A percentile compares a stretch with the other conserved stretches of the same genome.
Evolutionary conservation across 768 basidiomycete species (phyloP).

Genomic region (Psilocybe cubensis): DNA sequence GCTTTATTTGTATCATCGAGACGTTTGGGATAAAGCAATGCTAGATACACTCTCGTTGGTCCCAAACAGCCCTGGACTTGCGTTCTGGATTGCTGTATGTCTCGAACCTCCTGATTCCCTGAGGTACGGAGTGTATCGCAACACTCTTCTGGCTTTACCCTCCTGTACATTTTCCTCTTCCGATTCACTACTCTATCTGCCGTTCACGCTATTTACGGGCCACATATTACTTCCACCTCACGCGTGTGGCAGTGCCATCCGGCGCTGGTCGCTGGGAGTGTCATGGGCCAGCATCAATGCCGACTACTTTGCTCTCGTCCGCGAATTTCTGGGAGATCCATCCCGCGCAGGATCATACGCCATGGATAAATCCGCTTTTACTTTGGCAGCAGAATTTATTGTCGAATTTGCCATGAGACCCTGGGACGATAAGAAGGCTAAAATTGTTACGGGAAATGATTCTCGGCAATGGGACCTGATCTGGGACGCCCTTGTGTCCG

Average conservation of each 20-base stretch:
- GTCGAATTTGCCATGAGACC: neutral
- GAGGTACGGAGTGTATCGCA: too few relatives aligned
- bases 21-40: neutral
- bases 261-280: too few relatives aligned
- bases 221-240: neutral
- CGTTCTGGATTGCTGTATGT: neutral
- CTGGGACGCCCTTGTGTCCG: neutral
- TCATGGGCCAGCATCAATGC: too few relatives aligned
- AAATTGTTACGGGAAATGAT: neutral
- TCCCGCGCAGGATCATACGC: neutral
- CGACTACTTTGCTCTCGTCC: too few relatives aligned
- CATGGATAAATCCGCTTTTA: neutral
- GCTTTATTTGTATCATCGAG: neutral
- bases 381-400: neutral
- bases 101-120: neutral
- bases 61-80: neutral
- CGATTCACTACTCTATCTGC: neutral
- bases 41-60: neutral
- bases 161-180: neutral
- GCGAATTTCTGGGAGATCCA: neutral
- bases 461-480: neutral
- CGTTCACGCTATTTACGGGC: neutral
- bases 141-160: too few relatives aligned
- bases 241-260: too few relatives aligned
- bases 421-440: neutral